Conservation (phyloP, 345 rosid species). For the Citrus sp. region DNA sequence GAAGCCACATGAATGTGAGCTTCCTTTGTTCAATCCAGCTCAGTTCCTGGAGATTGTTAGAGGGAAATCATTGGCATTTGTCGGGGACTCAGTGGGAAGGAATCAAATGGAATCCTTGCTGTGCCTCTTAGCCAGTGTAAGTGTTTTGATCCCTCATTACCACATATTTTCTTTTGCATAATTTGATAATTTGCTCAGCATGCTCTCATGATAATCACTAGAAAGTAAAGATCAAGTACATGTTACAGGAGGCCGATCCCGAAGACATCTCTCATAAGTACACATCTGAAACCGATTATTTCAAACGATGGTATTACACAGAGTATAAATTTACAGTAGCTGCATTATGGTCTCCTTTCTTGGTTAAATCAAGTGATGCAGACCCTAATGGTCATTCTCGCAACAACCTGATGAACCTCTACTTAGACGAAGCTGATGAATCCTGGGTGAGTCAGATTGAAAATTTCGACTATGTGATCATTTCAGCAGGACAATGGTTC, state of each 20-base stretch:
- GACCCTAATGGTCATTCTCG: conserved; percentile 35
- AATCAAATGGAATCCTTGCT: conserved; percentile 48
- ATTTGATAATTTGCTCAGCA: neutral
- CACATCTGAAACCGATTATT: conserved; percentile 19
- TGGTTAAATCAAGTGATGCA: conserved; percentile 46
- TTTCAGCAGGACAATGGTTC: conserved; percentile 65
- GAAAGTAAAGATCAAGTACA: neutral
- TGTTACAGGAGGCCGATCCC: conserved; percentile 37
- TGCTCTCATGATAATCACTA: neutral
- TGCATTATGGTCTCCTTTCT: conserved; percentile 46
- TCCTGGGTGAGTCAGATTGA: conserved; percentile 42
- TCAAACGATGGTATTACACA: conserved; percentile 22
- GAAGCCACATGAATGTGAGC: conserved; percentile 43
- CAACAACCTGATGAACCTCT: conserved; percentile 37
- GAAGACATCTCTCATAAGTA: conserved; percentile 26
- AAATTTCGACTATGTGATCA: conserved; percentile 40
- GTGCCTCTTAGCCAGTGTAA: conserved; percentile 39
- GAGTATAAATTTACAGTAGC: conserved; percentile 44
- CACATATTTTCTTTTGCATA: neutral
- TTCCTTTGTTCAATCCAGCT: conserved; percentile 28
- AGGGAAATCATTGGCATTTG: conserved; percentile 43
- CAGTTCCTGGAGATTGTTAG: conserved; percentile 33
- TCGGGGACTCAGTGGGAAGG: conserved; percentile 50
- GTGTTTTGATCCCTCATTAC: neutral
- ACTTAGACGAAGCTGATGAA: conserved; percentile 48